Evolutionary conservation across 768 basidiomycete genomes (phyloP).

Genomic region (Cystofilobasidium macerans): DNA sequence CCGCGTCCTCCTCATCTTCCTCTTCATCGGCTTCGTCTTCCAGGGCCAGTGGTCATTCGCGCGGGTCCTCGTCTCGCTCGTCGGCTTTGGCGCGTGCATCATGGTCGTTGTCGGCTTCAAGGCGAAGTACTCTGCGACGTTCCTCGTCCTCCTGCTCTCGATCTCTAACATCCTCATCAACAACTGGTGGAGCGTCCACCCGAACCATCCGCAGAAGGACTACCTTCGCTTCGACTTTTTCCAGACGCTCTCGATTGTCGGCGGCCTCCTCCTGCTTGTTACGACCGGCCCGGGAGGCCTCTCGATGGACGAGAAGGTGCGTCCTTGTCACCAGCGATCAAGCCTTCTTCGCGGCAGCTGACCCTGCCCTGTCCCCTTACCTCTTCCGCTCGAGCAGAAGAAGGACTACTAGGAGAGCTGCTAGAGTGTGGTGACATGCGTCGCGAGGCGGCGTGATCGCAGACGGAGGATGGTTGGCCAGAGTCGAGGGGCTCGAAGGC

Average conservation of each 20-base stretch:
- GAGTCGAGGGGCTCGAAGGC: too few relatives aligned
- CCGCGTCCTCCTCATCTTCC: conserved; percentile 92
- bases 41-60: conserved; percentile 83
- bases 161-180: conserved; percentile 97
- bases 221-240: conserved; percentile 99
- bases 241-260: conserved; percentile 60
- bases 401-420: not conserved
- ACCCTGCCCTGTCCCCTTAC: not conserved
- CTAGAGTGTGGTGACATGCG: too few relatives aligned
- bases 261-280: conserved; percentile 89
- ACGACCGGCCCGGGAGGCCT: conserved; percentile 98
- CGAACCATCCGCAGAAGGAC: conserved; percentile 86
- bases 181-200: conserved; percentile 94
- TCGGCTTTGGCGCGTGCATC: conserved; percentile 80
- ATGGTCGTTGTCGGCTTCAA: conserved; percentile 99
- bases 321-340: not conserved
- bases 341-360: too few relatives aligned
- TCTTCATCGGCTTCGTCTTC: conserved; percentile 94
- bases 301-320: conserved; percentile 84
- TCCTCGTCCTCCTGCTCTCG: conserved; percentile 82
- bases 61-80: conserved; percentile 73
- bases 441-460: too few relatives aligned
- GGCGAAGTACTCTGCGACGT: conserved; percentile 94
- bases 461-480: too few relatives aligned
- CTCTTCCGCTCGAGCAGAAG: not conserved